Conservation (phyloP, 164 flowering plant species). For the Liquidambar formosana region DNA sequence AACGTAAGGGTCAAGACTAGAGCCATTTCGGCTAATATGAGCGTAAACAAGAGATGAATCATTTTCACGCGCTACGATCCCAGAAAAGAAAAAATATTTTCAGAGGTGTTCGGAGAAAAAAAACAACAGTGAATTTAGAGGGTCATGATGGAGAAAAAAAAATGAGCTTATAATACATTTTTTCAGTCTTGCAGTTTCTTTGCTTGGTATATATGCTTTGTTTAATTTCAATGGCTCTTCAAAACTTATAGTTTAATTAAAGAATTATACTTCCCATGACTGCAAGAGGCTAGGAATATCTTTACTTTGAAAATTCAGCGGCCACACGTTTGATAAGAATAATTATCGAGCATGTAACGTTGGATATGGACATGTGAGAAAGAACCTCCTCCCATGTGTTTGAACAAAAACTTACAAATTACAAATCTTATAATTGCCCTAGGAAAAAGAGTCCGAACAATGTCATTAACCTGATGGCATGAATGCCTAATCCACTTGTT, state of each 20-base stretch:
- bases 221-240: not conserved
- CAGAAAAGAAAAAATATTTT: not conserved
- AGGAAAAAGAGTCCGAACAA: no score
- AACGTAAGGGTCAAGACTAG: slow-evolving; percentile 33
- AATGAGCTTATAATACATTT: not conserved
- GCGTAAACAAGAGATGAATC: slow-evolving; percentile 35
- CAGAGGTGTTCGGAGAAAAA: slow-evolving; percentile 48
- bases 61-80: slow-evolving; percentile 23
- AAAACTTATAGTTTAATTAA: not conserved
- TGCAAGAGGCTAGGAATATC: slow-evolving; percentile 12
- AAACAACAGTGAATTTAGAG: not conserved
- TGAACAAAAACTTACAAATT: no score
- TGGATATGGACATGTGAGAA: no score
- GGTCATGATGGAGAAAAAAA: slow-evolving; percentile 32
- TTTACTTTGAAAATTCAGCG: slow-evolving; percentile 23
- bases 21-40: slow-evolving; percentile 34
- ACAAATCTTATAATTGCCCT: no score
- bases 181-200: no score
- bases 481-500: no score
- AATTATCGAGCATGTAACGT: no score
- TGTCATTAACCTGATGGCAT: no score
- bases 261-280: slow-evolving; percentile 20
- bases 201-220: no score
- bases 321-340: not conserved
- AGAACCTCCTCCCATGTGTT: no score